These are phyloP conservation scores for Colletotrichum sidae DNA, from an alignment of 2,329 filamentous ascomycete species.

Conservation along the genomic window DNA sequence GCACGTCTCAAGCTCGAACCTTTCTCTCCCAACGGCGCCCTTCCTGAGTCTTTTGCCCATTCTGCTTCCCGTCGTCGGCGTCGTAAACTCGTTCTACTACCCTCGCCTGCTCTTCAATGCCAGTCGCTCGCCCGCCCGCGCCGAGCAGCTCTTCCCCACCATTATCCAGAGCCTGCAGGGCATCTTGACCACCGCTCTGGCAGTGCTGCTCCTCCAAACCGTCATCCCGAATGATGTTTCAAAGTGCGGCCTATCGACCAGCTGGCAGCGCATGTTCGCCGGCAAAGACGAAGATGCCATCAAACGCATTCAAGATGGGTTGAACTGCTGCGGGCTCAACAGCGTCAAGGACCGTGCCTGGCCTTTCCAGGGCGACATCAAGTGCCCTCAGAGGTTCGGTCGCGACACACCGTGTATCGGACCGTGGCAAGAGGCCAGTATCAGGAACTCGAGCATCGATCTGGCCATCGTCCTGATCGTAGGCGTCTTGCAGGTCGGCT, in stretches of 20 bases:
- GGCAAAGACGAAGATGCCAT: conserved; percentile 63
- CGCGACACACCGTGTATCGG: conserved; percentile 60
- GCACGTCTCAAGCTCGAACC: conserved; percentile 50
- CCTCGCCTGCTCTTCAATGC: conserved; percentile 46
- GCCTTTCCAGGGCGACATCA: conserved; percentile 61
- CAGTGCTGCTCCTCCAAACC: conserved; percentile 54
- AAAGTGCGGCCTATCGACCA: conserved; percentile 65
- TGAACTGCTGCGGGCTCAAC: conserved; percentile 75
- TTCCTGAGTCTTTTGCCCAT: conserved; percentile 50
- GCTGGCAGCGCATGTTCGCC: conserved; percentile 67
- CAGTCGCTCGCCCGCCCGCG: conserved; percentile 23
- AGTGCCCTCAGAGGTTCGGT: conserved; percentile 60
- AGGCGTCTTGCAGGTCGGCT: conserved; percentile 66
- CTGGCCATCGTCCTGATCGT: conserved; percentile 65
- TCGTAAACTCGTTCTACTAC: conserved; percentile 51
- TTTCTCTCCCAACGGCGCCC: conserved; percentile 55
- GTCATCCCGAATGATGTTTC: conserved; percentile 47
- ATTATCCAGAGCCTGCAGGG: conserved; percentile 56
- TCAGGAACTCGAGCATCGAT: conserved; percentile 64
- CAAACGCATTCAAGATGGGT: conserved; percentile 71
- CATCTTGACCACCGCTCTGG: conserved; percentile 56
- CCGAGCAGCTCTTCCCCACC: conserved; percentile 35
- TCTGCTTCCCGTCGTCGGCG: conserved; percentile 54
- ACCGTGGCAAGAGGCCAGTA: conserved; percentile 68
- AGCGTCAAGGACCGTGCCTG: conserved; percentile 69